Evolutionary conservation across 1,139 yeast species (phyloP).

Genomic region (Kluyveromyces sp.): DNA sequence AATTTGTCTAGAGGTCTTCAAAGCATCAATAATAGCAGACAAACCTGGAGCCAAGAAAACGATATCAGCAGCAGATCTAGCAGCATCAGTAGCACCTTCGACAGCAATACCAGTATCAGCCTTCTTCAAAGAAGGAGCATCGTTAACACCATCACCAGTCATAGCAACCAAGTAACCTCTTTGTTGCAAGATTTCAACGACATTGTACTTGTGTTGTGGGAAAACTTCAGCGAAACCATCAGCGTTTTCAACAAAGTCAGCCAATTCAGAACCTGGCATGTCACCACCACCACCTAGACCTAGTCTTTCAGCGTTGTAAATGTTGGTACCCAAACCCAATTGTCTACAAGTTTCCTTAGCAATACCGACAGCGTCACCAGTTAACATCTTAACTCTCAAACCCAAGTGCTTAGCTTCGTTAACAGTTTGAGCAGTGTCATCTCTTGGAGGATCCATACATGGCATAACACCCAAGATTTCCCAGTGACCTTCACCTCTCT

Average conservation of each 20-base stretch:
- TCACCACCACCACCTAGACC: constrained; percentile 96
- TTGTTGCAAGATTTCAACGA: constrained; percentile 47
- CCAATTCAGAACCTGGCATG: constrained; percentile 94
- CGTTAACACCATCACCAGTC: constrained; percentile 99
- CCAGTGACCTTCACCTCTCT: constrained; percentile 99
- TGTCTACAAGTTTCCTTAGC: constrained; percentile 98
- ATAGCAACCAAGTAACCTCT: constrained; percentile 95
- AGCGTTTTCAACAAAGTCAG: constrained; percentile 92
- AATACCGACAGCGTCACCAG: constrained; percentile 99
- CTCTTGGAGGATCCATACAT: constrained; percentile 99
- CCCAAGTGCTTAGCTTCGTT: constrained; percentile 89
- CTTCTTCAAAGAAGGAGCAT: constrained; percentile 93
- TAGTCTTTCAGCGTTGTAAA: constrained; percentile 93
- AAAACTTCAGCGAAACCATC: constrained; percentile 97
- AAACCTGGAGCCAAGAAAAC: constrained; percentile 95
- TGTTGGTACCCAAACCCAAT: constrained; percentile 94
- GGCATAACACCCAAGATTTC: constrained; percentile 97
- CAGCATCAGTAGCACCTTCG: constrained; percentile 96
- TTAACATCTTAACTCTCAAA: constrained; percentile 94
- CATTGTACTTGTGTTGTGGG: constrained; percentile 94
- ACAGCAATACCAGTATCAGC: constrained; percentile 97
- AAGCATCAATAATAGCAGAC: constrained; percentile 89
- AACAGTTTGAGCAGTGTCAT: constrained; percentile 94
- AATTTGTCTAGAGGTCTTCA: constrained; percentile 91
- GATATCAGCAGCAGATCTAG: constrained; percentile 93